Evolutionary conservation across 108 stramenopile species (phyloP).

Genomic region (Pseudonitzschia delicatissima): DNA sequence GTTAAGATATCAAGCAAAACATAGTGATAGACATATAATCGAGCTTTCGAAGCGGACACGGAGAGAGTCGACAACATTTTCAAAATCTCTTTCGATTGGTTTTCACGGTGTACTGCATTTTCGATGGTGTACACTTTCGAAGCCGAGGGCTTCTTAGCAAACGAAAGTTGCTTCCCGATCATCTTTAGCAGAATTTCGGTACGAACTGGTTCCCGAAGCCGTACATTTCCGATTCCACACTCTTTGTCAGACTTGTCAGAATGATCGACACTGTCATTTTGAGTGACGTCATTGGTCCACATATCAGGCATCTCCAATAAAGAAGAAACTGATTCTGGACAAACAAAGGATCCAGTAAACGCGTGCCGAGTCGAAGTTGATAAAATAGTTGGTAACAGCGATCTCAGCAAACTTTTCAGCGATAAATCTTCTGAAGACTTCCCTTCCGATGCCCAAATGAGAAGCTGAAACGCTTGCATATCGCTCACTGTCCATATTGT

Average conservation of each 20-base stretch:
- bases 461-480: constrained; percentile 80
- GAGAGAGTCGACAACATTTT: constrained; percentile 34
- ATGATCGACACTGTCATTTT: neutral
- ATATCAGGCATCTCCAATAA: constrained; percentile 48
- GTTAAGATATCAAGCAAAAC: constrained; percentile 16
- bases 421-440: constrained; percentile 20
- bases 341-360: constrained; percentile 63
- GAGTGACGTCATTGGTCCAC: constrained; percentile 37
- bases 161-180: constrained; percentile 23
- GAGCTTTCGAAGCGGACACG: neutral
- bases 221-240: constrained; percentile 10
- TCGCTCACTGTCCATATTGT: constrained; percentile 56
- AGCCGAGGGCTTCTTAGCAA: neutral
- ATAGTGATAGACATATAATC: constrained; percentile 8
- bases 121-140: constrained; percentile 61
- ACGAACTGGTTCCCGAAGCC: constrained; percentile 20
- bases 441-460: constrained; percentile 79
- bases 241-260: neutral
- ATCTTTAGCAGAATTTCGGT: constrained; percentile 31
- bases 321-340: constrained; percentile 40
- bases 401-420: constrained; percentile 35
- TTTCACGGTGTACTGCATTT: constrained; percentile 56
- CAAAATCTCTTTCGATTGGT: constrained; percentile 53
- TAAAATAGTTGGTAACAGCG: constrained; percentile 54
- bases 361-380: constrained; percentile 39